Evolutionary conservation across 257 asterid species (phyloP).

Genomic region (Fraxinus quadrangulata): DNA sequence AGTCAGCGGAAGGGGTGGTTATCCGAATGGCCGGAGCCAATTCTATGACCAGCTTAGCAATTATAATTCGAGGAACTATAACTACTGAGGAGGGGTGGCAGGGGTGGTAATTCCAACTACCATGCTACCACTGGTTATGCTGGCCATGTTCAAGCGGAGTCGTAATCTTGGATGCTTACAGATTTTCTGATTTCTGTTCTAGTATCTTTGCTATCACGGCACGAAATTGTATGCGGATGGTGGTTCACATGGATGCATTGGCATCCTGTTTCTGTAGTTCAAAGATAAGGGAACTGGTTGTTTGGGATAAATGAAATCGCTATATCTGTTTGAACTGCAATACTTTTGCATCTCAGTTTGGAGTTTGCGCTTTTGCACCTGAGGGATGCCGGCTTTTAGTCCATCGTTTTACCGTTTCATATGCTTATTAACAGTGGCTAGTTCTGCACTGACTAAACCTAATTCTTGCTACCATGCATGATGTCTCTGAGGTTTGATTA

Average conservation of each 20-base stretch:
- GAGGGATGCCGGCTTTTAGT: background rate
- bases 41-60: conserved; percentile 58
- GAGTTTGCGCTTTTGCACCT: background rate
- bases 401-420: background rate
- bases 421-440: background rate
- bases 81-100: conserved; percentile 70
- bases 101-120: conserved; percentile 53
- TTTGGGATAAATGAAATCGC: conserved; percentile 19
- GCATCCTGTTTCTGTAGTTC: conserved; percentile 33
- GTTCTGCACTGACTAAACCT: background rate
- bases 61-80: conserved; percentile 53
- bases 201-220: background rate
- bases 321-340: conserved; percentile 20
- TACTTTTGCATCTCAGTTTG: background rate
- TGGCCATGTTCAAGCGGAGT: conserved; percentile 45
- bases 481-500: background rate
- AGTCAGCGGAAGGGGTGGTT: conserved; percentile 21
- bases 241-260: conserved; percentile 28
- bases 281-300: conserved; percentile 14
- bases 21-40: conserved; percentile 55
- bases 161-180: conserved; percentile 30
- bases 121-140: conserved; percentile 35
- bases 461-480: background rate
- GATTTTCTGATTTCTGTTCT: background rate
- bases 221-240: background rate